Percentiles rank a stretch among this genome's conserved stretches.
These are phyloP conservation scores for Beauveria brongniartii DNA, from an alignment of 2,329 filamentous ascomycete species.

Conservation along the genomic window DNA sequence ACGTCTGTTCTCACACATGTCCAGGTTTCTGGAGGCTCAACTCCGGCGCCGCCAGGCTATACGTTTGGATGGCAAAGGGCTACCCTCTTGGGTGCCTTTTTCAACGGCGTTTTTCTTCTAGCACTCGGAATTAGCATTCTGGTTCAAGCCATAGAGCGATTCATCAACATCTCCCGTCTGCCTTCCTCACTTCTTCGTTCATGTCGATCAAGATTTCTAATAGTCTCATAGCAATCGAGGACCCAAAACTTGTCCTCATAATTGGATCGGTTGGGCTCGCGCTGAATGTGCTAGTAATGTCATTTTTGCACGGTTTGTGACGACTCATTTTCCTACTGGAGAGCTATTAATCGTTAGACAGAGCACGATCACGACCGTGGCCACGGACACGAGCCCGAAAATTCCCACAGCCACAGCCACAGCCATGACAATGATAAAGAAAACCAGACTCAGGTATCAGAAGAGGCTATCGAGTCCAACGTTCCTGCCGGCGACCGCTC, in stretches of 20 bases:
- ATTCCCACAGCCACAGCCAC: slow-evolving; percentile 6
- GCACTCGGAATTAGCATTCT: slow-evolving; percentile 66
- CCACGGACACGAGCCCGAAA: slow-evolving; percentile 6
- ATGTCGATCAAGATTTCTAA: neutral
- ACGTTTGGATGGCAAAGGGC: slow-evolving; percentile 72
- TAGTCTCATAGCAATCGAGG: slow-evolving; percentile 44
- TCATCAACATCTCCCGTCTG: slow-evolving; percentile 48
- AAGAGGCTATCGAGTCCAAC: slow-evolving; percentile 2
- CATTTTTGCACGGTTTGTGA: slow-evolving; percentile 54
- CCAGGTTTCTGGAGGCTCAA: slow-evolving; percentile 48
- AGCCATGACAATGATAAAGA: slow-evolving; percentile 12
- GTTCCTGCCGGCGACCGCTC: neutral
- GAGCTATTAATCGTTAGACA: neutral
- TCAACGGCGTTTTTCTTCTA: slow-evolving; percentile 69
- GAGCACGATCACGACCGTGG: slow-evolving; percentile 18
- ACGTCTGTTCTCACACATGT: neutral
- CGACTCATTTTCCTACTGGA: too few relatives aligned
- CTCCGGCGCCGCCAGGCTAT: slow-evolving; percentile 39
- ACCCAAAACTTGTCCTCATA: slow-evolving; percentile 59
- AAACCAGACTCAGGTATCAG: neutral
- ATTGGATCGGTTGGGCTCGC: slow-evolving; percentile 59
- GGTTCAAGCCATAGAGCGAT: slow-evolving; percentile 65
- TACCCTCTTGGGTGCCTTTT: slow-evolving; percentile 67
- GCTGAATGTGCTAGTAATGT: slow-evolving; percentile 58
- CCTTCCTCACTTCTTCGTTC: neutral